These are phyloP conservation scores for Lachnellula hyalina DNA, from an alignment of 2,329 filamentous ascomycete species.

Conservation along the genomic window DNA sequence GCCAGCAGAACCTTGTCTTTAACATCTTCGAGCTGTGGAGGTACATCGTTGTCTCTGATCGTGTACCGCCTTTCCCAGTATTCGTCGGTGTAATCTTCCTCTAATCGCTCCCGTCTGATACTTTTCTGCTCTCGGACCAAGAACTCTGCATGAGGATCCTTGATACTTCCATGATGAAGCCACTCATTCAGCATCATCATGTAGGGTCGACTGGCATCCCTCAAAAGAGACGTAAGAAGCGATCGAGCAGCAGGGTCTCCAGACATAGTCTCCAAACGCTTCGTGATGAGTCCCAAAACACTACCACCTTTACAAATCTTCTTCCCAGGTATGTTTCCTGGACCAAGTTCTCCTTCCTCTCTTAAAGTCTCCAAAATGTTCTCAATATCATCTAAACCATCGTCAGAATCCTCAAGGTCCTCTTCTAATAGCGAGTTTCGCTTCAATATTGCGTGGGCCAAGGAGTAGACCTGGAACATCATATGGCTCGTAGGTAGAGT, in stretches of 20 bases:
- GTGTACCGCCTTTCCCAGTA: constrained; percentile 99
- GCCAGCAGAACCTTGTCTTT: constrained; percentile 93
- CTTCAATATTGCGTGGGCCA: constrained; percentile 82
- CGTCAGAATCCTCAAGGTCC: constrained; percentile 54
- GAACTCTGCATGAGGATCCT: constrained; percentile 90
- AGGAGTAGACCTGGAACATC: constrained; percentile 80
- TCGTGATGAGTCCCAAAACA: constrained; percentile 82
- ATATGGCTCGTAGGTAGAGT: constrained; percentile 87
- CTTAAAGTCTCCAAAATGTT: constrained; percentile 83
- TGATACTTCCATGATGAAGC: constrained; percentile 93
- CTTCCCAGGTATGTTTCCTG: constrained; percentile 72
- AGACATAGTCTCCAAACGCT: constrained; percentile 80
- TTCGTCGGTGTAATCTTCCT: constrained; percentile 97
- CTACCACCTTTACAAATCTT: constrained; percentile 92
- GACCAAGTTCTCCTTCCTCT: constrained; percentile 73
- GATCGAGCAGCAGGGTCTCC: constrained; percentile 85
- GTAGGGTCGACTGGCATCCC: constrained; percentile 88
- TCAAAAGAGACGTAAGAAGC: constrained; percentile 73
- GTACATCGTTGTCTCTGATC: constrained; percentile 84
- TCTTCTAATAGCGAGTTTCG: constrained; percentile 84
- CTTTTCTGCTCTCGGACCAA: constrained; percentile 94
- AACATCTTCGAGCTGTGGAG: constrained; percentile 83
- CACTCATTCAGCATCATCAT: constrained; percentile 99
- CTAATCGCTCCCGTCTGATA: constrained; percentile 81
- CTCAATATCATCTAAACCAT: constrained; percentile 68